A percentile compares a stretch with the other conserved stretches of the same genome.
Evolutionary conservation across 345 rosid genomes (phyloP).

Genomic region (Salix exigua): DNA sequence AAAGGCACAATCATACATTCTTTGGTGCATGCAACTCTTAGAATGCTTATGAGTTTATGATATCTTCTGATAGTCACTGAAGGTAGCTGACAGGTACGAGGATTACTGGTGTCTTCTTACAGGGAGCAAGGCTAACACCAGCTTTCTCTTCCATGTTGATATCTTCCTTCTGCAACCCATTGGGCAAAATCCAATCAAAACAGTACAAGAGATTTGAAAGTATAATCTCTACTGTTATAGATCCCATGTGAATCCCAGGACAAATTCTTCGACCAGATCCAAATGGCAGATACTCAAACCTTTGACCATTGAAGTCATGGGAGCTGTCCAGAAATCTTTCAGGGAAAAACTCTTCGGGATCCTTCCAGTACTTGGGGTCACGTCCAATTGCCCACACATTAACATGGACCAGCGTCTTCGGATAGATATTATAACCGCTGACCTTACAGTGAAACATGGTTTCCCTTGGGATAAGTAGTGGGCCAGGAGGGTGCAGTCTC

Average conservation of each 20-base stretch:
- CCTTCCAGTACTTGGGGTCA: neutral
- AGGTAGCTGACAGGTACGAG: neutral
- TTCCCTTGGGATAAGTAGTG: slow-evolving; percentile 45
- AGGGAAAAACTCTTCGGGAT: slow-evolving; percentile 1
- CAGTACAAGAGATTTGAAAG: slow-evolving; percentile 9
- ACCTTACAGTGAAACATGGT: slow-evolving; percentile 34
- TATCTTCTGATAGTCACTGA: neutral
- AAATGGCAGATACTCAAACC: slow-evolving; percentile 16
- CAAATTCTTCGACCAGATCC: slow-evolving; percentile 19
- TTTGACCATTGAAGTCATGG: slow-evolving; percentile 11
- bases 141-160: slow-evolving; percentile 32
- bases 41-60: neutral
- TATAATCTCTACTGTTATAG: neutral
- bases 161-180: slow-evolving; percentile 19
- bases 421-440: slow-evolving; percentile 30
- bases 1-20: neutral
- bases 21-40: neutral
- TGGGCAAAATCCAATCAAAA: slow-evolving; percentile 13
- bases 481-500: slow-evolving; percentile 50
- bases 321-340: slow-evolving; percentile 9
- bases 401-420: slow-evolving; percentile 33
- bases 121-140: slow-evolving; percentile 27
- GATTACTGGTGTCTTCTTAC: slow-evolving; percentile 38
- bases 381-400: slow-evolving; percentile 13
- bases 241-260: slow-evolving; percentile 12